phyloP scores from a whole-genome alignment of 2,329 filamentous ascomycete species.

The Talaromyces sp. region DNA sequence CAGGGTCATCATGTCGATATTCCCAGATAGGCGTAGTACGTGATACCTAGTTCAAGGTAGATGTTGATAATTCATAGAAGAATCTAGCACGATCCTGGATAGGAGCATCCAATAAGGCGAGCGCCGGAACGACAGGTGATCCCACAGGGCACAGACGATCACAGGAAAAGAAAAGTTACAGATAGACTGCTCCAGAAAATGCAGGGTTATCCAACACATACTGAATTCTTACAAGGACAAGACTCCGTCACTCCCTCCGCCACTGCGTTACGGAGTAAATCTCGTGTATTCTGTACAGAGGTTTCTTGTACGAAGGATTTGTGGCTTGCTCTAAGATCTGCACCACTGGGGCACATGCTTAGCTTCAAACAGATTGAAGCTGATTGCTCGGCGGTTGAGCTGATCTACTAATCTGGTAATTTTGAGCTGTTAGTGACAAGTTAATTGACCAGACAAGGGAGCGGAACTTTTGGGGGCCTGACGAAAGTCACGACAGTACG shows the following conservation, averaged over 20 bases:
- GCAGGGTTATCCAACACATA: background rate
- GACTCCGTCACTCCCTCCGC: background rate
- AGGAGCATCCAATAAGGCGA: background rate
- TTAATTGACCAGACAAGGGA: conserved; percentile 7
- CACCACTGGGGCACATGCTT: conserved; percentile 3
- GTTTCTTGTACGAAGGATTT: conserved; percentile 15
- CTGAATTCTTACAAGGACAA: background rate
- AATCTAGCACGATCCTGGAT: background rate
- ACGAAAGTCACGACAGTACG: background rate
- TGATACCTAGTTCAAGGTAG: background rate
- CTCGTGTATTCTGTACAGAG: background rate
- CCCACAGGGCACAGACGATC: background rate
- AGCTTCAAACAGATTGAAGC: background rate
- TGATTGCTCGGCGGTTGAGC: conserved; percentile 1
- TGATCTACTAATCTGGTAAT: background rate
- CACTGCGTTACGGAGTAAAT: background rate
- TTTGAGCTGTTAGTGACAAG: background rate
- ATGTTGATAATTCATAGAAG: background rate
- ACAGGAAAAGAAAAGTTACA: background rate
- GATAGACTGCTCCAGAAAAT: background rate
- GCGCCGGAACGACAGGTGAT: background rate
- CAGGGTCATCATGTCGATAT: conserved; percentile 4
- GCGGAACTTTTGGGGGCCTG: conserved; percentile 7
- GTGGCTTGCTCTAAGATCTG: conserved; percentile 19
- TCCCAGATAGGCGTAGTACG: conserved; percentile 2